Evolutionary conservation across 352 stramenopile genomes (phyloP), one percentile per base, ranked within the genome.

Genomic region (Lagenidium sp.): DNA sequence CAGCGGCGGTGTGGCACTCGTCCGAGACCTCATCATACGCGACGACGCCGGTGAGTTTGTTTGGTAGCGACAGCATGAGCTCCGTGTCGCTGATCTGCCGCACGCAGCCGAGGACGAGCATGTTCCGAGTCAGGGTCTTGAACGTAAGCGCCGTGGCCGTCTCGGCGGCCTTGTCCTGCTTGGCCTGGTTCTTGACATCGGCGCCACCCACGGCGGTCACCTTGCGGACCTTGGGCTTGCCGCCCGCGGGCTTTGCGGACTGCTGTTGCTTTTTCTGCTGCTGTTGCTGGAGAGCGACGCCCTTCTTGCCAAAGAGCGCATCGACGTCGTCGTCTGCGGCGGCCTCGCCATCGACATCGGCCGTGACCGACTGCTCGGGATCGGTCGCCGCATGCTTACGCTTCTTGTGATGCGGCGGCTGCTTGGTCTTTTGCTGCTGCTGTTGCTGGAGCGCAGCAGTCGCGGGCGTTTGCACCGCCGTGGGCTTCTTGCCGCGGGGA

Each of bases 21-120:
- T 94, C 82, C 41, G 77, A 89, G 50, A 78, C 75, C 51, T 94
- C 74, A 36, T 69, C 57, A 8, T 80, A 44, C 16, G 70, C 47
- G 34, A 98, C 88, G 32, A 95, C 94, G 36, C 92, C 94, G 39
- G 83, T 97, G 44, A 98, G 77, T 41, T 96, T 95, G 67, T 96
- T 97, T 4, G 91, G 92, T 36, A 98, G 63, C 30, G 66, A 88
- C 25, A 98, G 53, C 20, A 97, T 58, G 28, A 94, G 61, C 49
- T 85, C 71, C 25, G 57, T 64, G 43, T 96, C 71, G 44, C 74
- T 82, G 12, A 98, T 62, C 61, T 97, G 85, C 21, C 86, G 73
- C 44, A 98, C 68, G 43, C 82, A 82, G 19, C 85, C 91, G 16
- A 98, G 60, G 15, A 98, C 50, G 41, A 77, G 53, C 61, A 78